phyloP scores from a whole-genome alignment of 148 eudicot genomes.

The Arctostaphylos glauca region DNA sequence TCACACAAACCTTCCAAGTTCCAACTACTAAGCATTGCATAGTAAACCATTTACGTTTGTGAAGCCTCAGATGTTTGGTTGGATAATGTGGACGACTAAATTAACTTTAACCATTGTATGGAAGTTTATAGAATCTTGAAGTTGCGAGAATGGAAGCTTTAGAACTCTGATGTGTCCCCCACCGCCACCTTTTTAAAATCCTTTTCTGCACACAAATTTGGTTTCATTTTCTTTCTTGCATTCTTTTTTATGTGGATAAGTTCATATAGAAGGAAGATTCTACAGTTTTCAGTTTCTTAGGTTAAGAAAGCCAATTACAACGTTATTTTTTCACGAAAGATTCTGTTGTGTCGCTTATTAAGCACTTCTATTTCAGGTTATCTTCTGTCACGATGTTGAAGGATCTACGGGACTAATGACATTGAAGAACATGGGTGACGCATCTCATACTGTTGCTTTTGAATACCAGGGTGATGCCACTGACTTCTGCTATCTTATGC shows the following conservation, averaged over 20 bases:
- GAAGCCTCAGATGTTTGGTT: no score
- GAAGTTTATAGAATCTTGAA: background rate
- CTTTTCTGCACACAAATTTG: background rate
- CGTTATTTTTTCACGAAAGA: background rate
- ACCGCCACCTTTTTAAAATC: background rate
- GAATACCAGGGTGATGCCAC: conserved; percentile 84
- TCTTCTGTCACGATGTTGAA: conserved; percentile 40
- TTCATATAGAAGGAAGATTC: background rate
- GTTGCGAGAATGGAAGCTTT: conserved; percentile 1
- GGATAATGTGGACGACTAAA: background rate
- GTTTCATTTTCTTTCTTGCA: background rate
- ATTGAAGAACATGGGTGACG: conserved; percentile 28
- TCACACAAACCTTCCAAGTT: background rate
- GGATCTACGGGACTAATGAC: conserved; percentile 51
- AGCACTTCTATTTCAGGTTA: conserved; percentile 42
- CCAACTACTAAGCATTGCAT: background rate
- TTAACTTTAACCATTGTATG: background rate
- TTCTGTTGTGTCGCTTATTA: conserved; percentile 14
- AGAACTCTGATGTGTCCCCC: background rate
- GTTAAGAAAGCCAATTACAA: background rate
- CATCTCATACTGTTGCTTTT: conserved; percentile 67
- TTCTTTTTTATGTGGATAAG: background rate
- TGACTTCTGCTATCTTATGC: conserved; percentile 76
- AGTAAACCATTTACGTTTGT: background rate
- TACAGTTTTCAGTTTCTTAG: background rate